Percentiles rank a stretch among this genome's conserved stretches.
Conservation (phyloP, 768 basidiomycete species). For the Mycena vitilis region DNA sequence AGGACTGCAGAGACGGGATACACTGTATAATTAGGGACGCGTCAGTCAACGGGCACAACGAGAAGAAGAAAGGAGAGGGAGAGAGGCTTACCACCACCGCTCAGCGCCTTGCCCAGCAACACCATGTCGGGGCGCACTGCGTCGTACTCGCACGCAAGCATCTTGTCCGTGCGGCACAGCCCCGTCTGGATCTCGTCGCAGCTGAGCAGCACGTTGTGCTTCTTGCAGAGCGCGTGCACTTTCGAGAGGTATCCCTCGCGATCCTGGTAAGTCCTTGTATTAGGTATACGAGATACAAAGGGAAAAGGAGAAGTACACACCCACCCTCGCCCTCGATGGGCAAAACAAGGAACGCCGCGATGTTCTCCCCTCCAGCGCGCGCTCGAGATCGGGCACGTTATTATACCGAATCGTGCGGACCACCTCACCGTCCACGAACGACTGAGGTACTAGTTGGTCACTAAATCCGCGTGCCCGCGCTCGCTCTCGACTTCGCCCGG, state of each 20-base stretch:
- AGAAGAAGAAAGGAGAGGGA: not conserved
- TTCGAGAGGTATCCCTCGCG: slow-evolving; percentile 83
- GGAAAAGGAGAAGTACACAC: slow-evolving; percentile 50
- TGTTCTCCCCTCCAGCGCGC: slow-evolving; percentile 85
- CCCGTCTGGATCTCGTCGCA: slow-evolving; percentile 99
- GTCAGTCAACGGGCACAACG: no score
- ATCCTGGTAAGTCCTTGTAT: slow-evolving; percentile 64
- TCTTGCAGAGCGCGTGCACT: slow-evolving; percentile 87
- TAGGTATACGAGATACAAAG: no score
- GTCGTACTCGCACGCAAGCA: slow-evolving; percentile 92
- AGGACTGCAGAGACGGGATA: slow-evolving; percentile 99
- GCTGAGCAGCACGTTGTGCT: slow-evolving; percentile 94
- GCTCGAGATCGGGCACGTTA: slow-evolving; percentile 80
- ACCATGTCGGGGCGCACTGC: slow-evolving; percentile 91
- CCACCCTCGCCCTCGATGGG: slow-evolving; percentile 99
- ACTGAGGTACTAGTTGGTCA: no score
- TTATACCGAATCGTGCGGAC: slow-evolving; percentile 83
- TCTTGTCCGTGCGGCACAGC: slow-evolving; percentile 91
- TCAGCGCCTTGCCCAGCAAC: slow-evolving; percentile 95
- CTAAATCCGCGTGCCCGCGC: not conserved
- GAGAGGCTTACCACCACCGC: slow-evolving; percentile 92
- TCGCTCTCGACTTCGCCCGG: slow-evolving; percentile 59
- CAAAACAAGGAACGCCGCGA: slow-evolving; percentile 95
- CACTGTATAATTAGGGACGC: slow-evolving; percentile 67
- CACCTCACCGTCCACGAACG: slow-evolving; percentile 67